Evolutionary conservation across 352 stramenopile species (phyloP), one percentile per base, ranked within the genome.

Genomic region (Globisporangium lucens): DNA sequence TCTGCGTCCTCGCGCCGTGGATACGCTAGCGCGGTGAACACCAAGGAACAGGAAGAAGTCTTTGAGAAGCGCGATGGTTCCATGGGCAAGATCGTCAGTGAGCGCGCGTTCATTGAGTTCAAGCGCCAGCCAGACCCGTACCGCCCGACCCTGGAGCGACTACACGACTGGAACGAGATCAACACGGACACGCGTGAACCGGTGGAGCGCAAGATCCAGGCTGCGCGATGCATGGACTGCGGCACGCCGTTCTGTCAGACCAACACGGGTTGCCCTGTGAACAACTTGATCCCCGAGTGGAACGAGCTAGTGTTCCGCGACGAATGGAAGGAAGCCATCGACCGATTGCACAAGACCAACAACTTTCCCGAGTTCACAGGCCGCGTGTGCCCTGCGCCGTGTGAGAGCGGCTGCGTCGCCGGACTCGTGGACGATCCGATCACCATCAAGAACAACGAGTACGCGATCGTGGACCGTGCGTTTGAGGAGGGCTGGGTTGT

Each of bases 311-410:
- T 99, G 38, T 98, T 94, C 82, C 96, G 98, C 64, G 94, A 97
- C 70, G 94, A 98, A 75, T 99, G 96, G 96, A 88, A 93, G 63
- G 96, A 99, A 69, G 97, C 97, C 36, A 98, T 97, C 74, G 90
- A 98, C 61, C 88, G 95, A 2, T 80, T 99, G 66, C 95, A 98
- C 82, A 97, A 98, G 81, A 99, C 97, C 66, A 99, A 99, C 85
- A 99, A 99, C 83, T 99, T 99, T 76, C 97, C 97, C 13, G 97
- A 99, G 82, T 99, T 99, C 73, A 99, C 97, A 0, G 97, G 97
- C 68, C 87, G 97, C 65, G 97, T 99, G 17, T 99, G 97, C 72
- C 97, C 97, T 13, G 97, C 97, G 62, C 97, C 97, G 6, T 99
- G 97, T 67, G 97, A 99, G 72, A 91, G 92, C 15, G 95, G 91